Conservation (phyloP, 2,329 filamentous ascomycete species). For the Colletotrichum lini region DNA sequence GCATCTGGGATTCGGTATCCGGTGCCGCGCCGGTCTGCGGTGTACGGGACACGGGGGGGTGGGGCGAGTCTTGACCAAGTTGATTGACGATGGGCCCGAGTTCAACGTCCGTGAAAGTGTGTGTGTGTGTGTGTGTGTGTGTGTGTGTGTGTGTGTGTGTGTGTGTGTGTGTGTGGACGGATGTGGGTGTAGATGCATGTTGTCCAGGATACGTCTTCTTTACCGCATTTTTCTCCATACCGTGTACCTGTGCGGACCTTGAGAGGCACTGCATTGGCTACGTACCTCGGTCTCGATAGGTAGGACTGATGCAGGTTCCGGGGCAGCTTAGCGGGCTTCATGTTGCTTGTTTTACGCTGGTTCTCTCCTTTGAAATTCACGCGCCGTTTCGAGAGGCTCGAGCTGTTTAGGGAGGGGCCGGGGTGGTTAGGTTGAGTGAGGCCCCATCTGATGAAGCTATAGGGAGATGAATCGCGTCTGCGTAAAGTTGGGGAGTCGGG, state of each 20-base stretch:
- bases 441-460: constrained; percentile 14
- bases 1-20: constrained; percentile 37
- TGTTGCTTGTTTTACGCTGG: no score
- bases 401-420: no score
- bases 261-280: no score
- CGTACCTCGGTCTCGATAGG: no score
- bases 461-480: constrained; percentile 30
- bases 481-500: background rate
- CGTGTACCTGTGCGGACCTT: no score
- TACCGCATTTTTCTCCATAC: no score
- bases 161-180: background rate
- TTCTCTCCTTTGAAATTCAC: background rate
- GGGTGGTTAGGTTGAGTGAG: no score
- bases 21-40: constrained; percentile 27
- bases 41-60: background rate
- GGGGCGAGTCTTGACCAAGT: background rate
- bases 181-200: background rate
- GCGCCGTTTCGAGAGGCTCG: background rate
- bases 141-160: background rate
- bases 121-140: background rate
- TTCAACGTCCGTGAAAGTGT: constrained; percentile 11
- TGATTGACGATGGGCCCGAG: background rate
- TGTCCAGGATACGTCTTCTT: background rate
- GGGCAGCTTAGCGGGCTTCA: no score
- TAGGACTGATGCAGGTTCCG: no score